Conservation (phyloP, 805 yeast genomes). For the Nakazawaea ambrosiae region DNA sequence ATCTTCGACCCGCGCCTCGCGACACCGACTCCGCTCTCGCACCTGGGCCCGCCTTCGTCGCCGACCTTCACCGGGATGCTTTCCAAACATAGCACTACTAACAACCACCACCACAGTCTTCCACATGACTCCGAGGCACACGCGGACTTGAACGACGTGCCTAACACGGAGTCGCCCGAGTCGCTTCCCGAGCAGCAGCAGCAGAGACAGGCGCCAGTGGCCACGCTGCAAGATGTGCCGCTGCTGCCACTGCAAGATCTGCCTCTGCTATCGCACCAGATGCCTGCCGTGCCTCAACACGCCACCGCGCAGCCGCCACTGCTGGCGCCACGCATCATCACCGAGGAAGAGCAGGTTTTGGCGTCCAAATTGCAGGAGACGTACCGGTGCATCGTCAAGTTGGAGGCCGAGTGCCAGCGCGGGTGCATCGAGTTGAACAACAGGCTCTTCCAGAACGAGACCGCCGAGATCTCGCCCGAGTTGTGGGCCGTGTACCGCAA, state of each 20-base stretch:
- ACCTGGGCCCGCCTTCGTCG: slow-evolving; percentile 22
- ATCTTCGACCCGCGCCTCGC: no score
- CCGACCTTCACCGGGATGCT: slow-evolving; percentile 9
- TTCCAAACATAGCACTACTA: slow-evolving; percentile 2
- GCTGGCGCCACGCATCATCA: slow-evolving; percentile 19
- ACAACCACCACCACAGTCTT: no score
- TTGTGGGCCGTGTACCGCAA: slow-evolving; percentile 68
- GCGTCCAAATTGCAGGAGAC: slow-evolving; percentile 71
- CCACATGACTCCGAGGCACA: slow-evolving; percentile 5
- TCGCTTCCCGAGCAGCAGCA: slow-evolving; percentile 5
- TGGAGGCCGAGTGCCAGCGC: slow-evolving; percentile 64
- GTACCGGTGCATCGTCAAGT: slow-evolving; percentile 59
- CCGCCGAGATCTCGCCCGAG: slow-evolving; percentile 51
- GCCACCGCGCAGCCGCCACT: slow-evolving; percentile 12
- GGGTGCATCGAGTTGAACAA: slow-evolving; percentile 55
- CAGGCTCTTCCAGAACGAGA: slow-evolving; percentile 37
- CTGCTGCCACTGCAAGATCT: slow-evolving; percentile 15
- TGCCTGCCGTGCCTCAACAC: slow-evolving; percentile 16
- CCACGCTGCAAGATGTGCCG: background rate
- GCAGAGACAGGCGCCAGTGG: background rate
- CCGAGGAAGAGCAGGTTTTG: slow-evolving; percentile 57
- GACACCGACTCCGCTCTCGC: slow-evolving; percentile 28
- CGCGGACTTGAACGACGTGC: slow-evolving; percentile 10
- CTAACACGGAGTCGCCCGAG: slow-evolving; percentile 10
- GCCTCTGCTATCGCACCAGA: slow-evolving; percentile 5